Base-by-base conservation (phyloP, 2,329 filamentous ascomycete species). In the Chrysosporium queenslandicum region DNA sequence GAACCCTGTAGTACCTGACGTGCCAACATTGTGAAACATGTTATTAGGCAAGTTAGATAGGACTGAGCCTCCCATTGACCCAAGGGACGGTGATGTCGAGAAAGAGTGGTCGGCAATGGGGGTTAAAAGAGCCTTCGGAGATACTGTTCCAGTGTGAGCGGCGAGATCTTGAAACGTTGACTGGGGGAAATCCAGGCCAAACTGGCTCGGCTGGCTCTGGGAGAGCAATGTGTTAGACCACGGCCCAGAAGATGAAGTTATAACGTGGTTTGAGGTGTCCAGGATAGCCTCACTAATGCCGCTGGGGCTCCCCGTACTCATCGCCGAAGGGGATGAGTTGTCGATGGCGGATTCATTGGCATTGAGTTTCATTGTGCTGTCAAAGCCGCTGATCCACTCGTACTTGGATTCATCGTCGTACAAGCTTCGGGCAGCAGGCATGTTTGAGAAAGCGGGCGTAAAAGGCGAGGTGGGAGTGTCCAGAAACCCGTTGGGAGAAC, bases 251-350 rank as follows among this genome's bases (percentile, higher is more conserved):
- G 73, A 72, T 2, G 74, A 70, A 18, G 75, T 70, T 53, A 77
- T 74, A 37, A 78, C 75, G 58, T 83, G 81, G 66, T 83, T 85
- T 34, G 65, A 65, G 4, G 87, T 87, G 68, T 96, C 89, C 53
- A 92, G 76, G 84, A 95, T 89, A 55, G 89, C 82, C 66, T 97
- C 92, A 69, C 87, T 94, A 45, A 90, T 86, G 47, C 85, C 87
- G 66, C 86, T 91, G 64, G 94, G 90, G 69, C 90, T 97, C 54
- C 87, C 87, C 40, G 87, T 94, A 72, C 91, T 97, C 67, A 97
- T 91, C 43, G 89, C 89, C 7, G 92, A 97, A 14, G 92, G 92
- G 12, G 92, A 97, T 9, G 92, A 97, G 54, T 86, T 89, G 62
- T 95, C 91, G 50, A 96, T 80, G 25, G 87, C 88, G 58, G 83